Conservation (phyloP, 352 stramenopile genomes). For the Thalassiosira ordinaria region DNA sequence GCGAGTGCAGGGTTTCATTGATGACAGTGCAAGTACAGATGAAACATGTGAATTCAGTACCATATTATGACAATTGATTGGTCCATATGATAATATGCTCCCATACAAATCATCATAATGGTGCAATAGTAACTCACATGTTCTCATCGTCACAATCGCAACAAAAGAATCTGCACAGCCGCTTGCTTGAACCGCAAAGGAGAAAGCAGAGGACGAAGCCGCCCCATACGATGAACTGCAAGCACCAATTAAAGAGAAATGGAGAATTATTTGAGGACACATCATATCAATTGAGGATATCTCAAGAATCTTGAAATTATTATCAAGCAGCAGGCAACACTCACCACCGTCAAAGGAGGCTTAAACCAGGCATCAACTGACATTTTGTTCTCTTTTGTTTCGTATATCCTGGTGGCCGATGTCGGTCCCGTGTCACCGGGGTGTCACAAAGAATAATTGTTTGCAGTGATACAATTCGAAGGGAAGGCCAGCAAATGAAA, state of each 20-base stretch:
- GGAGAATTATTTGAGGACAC: no score
- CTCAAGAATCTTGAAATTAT: no score
- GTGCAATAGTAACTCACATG: not conserved
- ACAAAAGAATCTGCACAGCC: not conserved
- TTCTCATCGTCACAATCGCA: not conserved
- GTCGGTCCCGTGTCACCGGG: no score
- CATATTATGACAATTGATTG: not conserved
- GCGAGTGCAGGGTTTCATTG: not conserved
- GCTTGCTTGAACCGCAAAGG: not conserved
- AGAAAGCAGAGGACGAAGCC: not conserved
- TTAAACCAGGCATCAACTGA: not conserved
- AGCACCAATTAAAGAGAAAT: not conserved
- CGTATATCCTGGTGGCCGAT: no score
- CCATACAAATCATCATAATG: not conserved
- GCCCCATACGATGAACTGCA: slow-evolving; percentile 1
- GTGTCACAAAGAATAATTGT: no score
- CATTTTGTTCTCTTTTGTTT: no score
- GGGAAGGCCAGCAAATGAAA: no score
- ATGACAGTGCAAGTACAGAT: no score
- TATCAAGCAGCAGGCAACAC: no score
- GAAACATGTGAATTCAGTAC: not conserved
- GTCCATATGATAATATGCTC: no score
- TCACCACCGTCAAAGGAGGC: not conserved
- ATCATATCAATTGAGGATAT: no score
- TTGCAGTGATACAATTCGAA: no score